These are phyloP conservation scores for Talaromyces sp. DNA, from an alignment of 2,329 filamentous ascomycete species.

Conservation along the genomic window DNA sequence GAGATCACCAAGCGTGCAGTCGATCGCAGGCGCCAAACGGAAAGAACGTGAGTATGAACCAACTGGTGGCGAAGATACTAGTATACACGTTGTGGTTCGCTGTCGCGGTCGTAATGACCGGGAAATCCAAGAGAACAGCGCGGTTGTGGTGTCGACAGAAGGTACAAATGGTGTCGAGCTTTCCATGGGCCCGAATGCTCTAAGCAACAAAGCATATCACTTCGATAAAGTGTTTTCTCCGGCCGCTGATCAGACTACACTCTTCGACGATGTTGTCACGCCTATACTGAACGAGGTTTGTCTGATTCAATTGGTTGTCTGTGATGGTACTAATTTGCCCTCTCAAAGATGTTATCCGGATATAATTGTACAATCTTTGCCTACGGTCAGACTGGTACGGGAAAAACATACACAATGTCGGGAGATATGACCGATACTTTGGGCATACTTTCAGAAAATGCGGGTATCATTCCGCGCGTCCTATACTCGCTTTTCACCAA, in stretches of 20 bases:
- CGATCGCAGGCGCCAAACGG: constrained; percentile 66
- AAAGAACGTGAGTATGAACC: constrained; percentile 82
- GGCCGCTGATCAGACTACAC: constrained; percentile 86
- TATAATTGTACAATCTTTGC: constrained; percentile 99
- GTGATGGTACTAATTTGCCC: background rate
- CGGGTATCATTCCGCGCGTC: constrained; percentile 91
- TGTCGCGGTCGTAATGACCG: constrained; percentile 90
- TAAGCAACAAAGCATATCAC: constrained; percentile 93
- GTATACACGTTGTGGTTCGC: constrained; percentile 95
- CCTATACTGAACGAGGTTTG: constrained; percentile 86
- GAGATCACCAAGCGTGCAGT: constrained; percentile 44
- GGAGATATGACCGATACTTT: constrained; percentile 89
- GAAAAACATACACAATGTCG: constrained; percentile 99
- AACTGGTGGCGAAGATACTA: constrained; percentile 74
- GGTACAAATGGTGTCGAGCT: constrained; percentile 87
- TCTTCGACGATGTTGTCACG: constrained; percentile 92
- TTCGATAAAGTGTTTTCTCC: constrained; percentile 98
- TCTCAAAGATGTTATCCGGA: constrained; percentile 74
- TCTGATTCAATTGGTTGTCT: background rate
- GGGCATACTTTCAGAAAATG: constrained; percentile 82
- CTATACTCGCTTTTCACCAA: constrained; percentile 83
- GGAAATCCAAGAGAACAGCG: constrained; percentile 90
- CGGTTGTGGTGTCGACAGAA: constrained; percentile 83
- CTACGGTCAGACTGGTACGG: constrained; percentile 95
- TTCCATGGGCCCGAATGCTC: constrained; percentile 85